phyloP scores from a whole-genome alignment of 2,329 filamentous ascomycete genomes.

The Fusarium sp. region DNA sequence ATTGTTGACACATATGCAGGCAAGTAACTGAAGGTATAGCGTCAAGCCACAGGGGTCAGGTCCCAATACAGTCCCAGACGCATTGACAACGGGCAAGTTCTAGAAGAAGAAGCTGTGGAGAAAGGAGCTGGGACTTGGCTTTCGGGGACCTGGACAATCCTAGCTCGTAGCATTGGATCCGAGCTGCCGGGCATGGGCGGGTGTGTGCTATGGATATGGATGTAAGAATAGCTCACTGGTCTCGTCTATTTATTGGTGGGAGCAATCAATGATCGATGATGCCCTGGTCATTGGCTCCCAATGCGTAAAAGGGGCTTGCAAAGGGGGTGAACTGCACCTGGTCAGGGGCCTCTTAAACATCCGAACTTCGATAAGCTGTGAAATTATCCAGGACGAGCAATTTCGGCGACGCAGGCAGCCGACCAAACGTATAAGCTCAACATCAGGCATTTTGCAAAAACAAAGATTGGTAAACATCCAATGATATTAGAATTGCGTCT shows the following conservation, averaged over 20 bases:
- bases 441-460: constrained; percentile 14
- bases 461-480: not conserved
- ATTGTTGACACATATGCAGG: not conserved
- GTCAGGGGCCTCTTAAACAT: constrained; percentile 18
- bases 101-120: constrained; percentile 43
- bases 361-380: constrained; percentile 36
- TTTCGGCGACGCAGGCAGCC: constrained; percentile 42
- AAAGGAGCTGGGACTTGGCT: constrained; percentile 36
- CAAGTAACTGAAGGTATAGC: not conserved
- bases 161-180: constrained; percentile 38
- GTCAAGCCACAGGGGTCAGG: constrained; percentile 18
- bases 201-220: constrained; percentile 21
- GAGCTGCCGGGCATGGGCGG: constrained; percentile 43
- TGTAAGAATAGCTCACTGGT: constrained; percentile 37
- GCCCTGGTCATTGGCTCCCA: constrained; percentile 31
- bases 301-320: constrained; percentile 30
- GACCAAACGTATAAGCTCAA: constrained; percentile 11
- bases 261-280: constrained; percentile 29
- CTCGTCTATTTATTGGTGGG: constrained; percentile 43
- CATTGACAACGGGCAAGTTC: constrained; percentile 39
- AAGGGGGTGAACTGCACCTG: constrained; percentile 28
- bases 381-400: constrained; percentile 46
- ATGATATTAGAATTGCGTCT: not conserved
- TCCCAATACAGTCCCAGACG: constrained; percentile 8
- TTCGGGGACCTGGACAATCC: constrained; percentile 37